A percentile compares a stretch with the other conserved stretches of the same genome.
Conservation (phyloP, 1,284 basidiomycete species). For the Ganoderma meredithae region DNA sequence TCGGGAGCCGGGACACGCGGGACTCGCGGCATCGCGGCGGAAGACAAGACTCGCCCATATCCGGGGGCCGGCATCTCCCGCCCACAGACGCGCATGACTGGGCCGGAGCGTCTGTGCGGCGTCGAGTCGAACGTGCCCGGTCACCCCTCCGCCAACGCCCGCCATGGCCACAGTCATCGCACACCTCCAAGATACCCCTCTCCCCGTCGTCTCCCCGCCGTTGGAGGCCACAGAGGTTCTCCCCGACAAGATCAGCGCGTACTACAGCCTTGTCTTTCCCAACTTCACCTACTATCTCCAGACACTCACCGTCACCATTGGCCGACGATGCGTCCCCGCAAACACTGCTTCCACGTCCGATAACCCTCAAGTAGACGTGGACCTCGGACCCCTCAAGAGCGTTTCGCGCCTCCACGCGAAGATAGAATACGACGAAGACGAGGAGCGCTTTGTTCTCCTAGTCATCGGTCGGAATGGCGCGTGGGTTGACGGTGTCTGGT, state of each 20-base stretch:
- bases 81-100: constrained; percentile 12
- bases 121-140: constrained; percentile 35
- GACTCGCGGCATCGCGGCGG: constrained; percentile 12
- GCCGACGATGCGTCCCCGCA: constrained; percentile 55
- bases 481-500: constrained; percentile 97
- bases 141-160: constrained; percentile 33
- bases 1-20: background rate
- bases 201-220: constrained; percentile 42
- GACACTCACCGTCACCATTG: constrained; percentile 66
- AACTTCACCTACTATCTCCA: constrained; percentile 78
- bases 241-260: constrained; percentile 86
- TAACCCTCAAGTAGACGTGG: constrained; percentile 84
- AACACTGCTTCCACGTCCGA: constrained; percentile 48
- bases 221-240: constrained; percentile 43
- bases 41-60: constrained; percentile 27
- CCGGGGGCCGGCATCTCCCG: constrained; percentile 25
- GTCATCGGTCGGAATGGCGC: constrained; percentile 97
- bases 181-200: constrained; percentile 44
- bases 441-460: constrained; percentile 89
- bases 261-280: constrained; percentile 93
- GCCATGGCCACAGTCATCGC: constrained; percentile 45
- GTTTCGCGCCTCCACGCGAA: constrained; percentile 96
- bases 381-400: constrained; percentile 96
- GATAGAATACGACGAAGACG: constrained; percentile 90
- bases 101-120: constrained; percentile 11